Conservation (phyloP, 352 stramenopile species). For the Thraustochytrium aureum region DNA sequence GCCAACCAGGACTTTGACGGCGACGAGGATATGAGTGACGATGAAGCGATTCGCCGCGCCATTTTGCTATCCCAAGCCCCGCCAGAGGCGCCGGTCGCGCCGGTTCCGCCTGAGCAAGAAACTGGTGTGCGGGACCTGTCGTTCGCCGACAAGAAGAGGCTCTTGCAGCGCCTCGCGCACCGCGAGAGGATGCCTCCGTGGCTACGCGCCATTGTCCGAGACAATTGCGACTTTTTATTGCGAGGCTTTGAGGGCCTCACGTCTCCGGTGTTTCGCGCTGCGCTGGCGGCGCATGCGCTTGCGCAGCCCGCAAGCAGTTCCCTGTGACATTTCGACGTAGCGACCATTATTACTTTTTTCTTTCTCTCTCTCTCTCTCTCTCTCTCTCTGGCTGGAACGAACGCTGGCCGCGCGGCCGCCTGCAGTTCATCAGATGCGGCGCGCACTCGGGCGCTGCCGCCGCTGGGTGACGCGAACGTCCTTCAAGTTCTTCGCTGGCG, state of each 20-base stretch:
- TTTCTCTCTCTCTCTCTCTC: neutral
- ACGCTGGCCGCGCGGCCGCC: neutral
- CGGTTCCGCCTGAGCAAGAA: neutral
- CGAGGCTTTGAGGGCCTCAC: conserved; percentile 1
- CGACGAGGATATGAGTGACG: neutral
- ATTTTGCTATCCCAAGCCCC: neutral
- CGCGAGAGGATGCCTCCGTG: neutral
- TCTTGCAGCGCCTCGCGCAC: neutral
- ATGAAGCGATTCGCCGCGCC: neutral
- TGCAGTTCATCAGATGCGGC: neutral
- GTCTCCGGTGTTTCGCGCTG: neutral
- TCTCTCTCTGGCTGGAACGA: neutral
- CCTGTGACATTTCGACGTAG: neutral
- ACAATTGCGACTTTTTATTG: neutral
- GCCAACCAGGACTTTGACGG: neutral
- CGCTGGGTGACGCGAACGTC: neutral
- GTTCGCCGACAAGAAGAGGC: neutral
- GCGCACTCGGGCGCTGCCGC: neutral
- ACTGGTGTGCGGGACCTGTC: neutral
- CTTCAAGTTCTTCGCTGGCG: neutral
- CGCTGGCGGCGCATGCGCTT: neutral
- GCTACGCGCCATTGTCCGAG: neutral
- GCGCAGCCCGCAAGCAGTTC: neutral
- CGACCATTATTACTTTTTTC: neutral
- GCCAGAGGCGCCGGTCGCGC: neutral